Evolutionary conservation across 2,329 filamentous ascomycete species (phyloP).

Genomic region (Triangularia setosa): DNA sequence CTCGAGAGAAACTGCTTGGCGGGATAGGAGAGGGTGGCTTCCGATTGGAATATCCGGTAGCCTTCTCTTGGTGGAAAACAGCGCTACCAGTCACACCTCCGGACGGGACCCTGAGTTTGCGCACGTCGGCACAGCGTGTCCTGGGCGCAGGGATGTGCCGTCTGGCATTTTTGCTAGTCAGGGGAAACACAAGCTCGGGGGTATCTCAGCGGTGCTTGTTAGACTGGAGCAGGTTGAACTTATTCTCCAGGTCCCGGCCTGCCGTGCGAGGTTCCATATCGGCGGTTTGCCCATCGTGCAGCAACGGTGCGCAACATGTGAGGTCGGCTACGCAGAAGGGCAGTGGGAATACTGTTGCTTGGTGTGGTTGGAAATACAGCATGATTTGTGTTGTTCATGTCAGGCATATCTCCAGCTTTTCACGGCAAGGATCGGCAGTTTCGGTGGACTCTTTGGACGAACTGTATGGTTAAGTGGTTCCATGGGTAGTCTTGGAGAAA

Average conservation of each 20-base stretch:
- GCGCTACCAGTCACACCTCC: constrained; percentile 16
- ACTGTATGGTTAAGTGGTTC: background rate
- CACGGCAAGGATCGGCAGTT: background rate
- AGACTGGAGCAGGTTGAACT: background rate
- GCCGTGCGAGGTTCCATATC: constrained; percentile 12
- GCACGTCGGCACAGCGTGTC: constrained; percentile 2
- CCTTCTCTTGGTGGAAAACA: background rate
- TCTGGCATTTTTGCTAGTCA: background rate
- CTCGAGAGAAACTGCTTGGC: no score
- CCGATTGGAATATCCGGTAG: background rate
- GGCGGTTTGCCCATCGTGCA: constrained; percentile 8
- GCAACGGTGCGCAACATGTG: constrained; percentile 3
- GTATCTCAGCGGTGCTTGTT: background rate
- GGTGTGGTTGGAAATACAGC: background rate
- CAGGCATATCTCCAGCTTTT: background rate
- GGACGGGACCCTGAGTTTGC: constrained; percentile 10
- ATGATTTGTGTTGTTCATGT: background rate
- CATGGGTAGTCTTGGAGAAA: background rate
- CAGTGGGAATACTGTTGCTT: background rate
- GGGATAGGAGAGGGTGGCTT: background rate
- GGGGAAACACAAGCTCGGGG: background rate
- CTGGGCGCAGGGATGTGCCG: background rate
- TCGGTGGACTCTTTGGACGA: no score
- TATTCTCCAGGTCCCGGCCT: background rate
- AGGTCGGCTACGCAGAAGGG: background rate